Conservation (phyloP, 2,329 filamentous ascomycete genomes). For the Fusarium clavum region DNA sequence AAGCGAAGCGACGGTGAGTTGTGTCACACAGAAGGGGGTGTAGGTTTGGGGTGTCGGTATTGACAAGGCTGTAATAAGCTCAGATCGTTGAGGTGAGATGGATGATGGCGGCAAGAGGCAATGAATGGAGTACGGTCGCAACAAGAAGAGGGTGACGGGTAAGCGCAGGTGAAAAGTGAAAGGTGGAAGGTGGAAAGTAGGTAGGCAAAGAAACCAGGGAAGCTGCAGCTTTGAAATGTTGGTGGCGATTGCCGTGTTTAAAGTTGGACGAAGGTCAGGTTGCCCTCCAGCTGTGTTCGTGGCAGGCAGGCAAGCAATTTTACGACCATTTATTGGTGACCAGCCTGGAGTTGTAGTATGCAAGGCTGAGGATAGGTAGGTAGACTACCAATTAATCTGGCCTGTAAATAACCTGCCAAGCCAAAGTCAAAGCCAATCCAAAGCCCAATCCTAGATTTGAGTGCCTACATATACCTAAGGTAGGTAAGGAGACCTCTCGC, state of each 20-base stretch:
- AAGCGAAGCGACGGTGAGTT: conserved; percentile 9
- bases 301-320: conserved; percentile 6
- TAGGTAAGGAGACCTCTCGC: conserved; percentile 33
- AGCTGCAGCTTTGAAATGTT: conserved; percentile 10
- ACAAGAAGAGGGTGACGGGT: conserved; percentile 12
- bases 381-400: conserved; percentile 16
- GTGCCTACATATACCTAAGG: not conserved
- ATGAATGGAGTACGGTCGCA: conserved; percentile 12
- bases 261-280: conserved; percentile 2
- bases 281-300: not conserved
- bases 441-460: conserved; percentile 1
- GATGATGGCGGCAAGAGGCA: conserved; percentile 15
- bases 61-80: conserved; percentile 45
- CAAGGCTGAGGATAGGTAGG: conserved; percentile 34
- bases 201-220: not conserved
- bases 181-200: not conserved
- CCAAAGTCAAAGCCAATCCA: conserved; percentile 6
- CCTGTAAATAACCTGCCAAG: conserved; percentile 11
- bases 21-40: not conserved
- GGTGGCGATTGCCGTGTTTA: conserved; percentile 30
- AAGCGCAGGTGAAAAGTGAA: not conserved
- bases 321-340: conserved; percentile 31
- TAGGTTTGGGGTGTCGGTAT: conserved; percentile 20
- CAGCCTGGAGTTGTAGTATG: conserved; percentile 21
- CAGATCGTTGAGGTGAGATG: conserved; percentile 27